phyloP scores from a whole-genome alignment of 75 land plant genomes.

The Adiantum capillusveneris region DNA sequence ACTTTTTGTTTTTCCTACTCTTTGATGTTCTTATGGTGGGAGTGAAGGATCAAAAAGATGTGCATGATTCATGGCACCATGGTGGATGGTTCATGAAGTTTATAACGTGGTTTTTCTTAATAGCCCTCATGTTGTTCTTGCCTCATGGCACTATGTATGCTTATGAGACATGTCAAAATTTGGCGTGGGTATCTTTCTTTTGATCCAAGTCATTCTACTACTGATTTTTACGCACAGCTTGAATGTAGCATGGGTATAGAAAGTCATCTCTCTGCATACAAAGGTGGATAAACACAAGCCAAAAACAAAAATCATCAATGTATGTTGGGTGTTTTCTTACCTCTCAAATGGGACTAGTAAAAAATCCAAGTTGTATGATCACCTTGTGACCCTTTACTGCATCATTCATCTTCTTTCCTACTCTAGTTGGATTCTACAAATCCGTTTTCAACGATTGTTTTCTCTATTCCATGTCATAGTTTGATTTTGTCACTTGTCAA shows the following conservation, averaged over 20 bases:
- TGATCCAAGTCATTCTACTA: constrained; percentile 76
- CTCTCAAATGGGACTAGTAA: too few relatives aligned
- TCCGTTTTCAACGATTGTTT: too few relatives aligned
- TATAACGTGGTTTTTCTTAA: constrained; percentile 57
- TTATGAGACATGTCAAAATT: constrained; percentile 78
- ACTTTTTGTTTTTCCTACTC: constrained; percentile 73
- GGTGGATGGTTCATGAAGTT: constrained; percentile 98
- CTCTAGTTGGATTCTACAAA: too few relatives aligned
- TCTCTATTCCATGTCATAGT: too few relatives aligned
- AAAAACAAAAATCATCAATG: too few relatives aligned
- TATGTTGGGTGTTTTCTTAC: too few relatives aligned
- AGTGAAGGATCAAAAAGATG: constrained; percentile 83
- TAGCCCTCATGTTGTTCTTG: constrained; percentile 83
- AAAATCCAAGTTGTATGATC: too few relatives aligned
- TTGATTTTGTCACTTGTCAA: too few relatives aligned
- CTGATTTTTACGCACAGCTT: constrained; percentile 79
- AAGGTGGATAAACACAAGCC: too few relatives aligned
- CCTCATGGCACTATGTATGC: constrained; percentile 79
- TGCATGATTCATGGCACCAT: constrained; percentile 84
- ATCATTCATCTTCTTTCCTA: too few relatives aligned
- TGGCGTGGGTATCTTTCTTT: constrained; percentile 74
- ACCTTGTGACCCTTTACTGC: too few relatives aligned
- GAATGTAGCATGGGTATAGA: constrained; percentile 88
- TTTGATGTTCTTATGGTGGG: constrained; percentile 77
- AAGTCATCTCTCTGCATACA: too few relatives aligned